Evolutionary conservation across 2,329 filamentous ascomycete species (phyloP).

Genomic region (Rutstroemia sp.): DNA sequence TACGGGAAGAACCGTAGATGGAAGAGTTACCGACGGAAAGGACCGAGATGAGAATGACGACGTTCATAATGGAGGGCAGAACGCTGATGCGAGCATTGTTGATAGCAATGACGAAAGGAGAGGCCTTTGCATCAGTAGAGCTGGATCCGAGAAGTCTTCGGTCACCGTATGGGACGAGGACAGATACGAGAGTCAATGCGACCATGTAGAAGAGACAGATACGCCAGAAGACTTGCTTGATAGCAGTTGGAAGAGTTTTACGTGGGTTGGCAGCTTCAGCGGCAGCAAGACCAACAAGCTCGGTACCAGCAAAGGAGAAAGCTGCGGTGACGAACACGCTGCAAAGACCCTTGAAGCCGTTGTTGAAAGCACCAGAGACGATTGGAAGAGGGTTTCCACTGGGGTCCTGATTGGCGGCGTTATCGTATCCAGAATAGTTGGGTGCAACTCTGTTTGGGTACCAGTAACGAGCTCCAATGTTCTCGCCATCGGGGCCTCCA

Average conservation of each 20-base stretch:
- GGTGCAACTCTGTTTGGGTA: slow-evolving; percentile 38
- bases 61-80: slow-evolving; percentile 51
- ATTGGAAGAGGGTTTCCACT: slow-evolving; percentile 11
- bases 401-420: slow-evolving; percentile 3
- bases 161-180: slow-evolving; percentile 41
- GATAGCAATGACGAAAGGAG: slow-evolving; percentile 52
- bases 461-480: slow-evolving; percentile 56
- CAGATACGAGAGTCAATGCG: slow-evolving; percentile 43
- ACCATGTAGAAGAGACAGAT: slow-evolving; percentile 46
- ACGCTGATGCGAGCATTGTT: slow-evolving; percentile 44
- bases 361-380: slow-evolving; percentile 33
- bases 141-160: slow-evolving; percentile 30
- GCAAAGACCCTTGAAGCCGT: slow-evolving; percentile 44
- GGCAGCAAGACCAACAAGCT: slow-evolving; percentile 45
- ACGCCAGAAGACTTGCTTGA: slow-evolving; percentile 49
- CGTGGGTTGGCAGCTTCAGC: slow-evolving; percentile 44
- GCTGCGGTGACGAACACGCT: slow-evolving; percentile 45
- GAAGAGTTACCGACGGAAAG: slow-evolving; percentile 51
- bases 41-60: slow-evolving; percentile 51
- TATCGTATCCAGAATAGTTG: slow-evolving; percentile 35
- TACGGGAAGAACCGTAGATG: slow-evolving; percentile 53
- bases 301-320: slow-evolving; percentile 45
- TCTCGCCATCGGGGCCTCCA: slow-evolving; percentile 45
- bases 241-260: slow-evolving; percentile 41
- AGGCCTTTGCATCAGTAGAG: slow-evolving; percentile 33